Base-by-base conservation (phyloP, 352 stramenopile genomes). In the Phytophthora tentaculata region DNA sequence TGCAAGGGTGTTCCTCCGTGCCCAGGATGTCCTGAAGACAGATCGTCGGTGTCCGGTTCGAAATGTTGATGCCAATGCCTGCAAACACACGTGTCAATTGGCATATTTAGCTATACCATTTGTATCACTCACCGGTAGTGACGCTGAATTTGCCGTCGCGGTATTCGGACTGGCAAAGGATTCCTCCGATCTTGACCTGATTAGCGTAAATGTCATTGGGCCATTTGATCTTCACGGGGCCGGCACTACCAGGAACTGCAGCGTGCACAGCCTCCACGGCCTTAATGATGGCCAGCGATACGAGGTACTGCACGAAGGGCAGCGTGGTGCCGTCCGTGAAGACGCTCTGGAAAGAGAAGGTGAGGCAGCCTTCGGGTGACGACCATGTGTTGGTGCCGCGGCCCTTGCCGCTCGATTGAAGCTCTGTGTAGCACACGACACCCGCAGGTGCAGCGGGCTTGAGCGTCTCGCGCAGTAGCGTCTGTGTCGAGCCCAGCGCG, bases 171-270 rank as follows among this genome's bases (percentile, higher is more conserved):
- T 97, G 91, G 66, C 90, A 97, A 22, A 97, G 67, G 54, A 97
- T 95, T 35, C 91, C 91, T 63, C 86, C 89, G 64, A 97, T 95
- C 74, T 97, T 97, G 76, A 90, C 79, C 56, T 84, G 84, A 64
- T 95, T 78, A 28, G 84, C 89, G 73, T 97, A 97, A 39, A 97
- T 96, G 72, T 97, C 91, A 68, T 97, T 97, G 22, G 91, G 91
- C 91, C 91, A 97, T 71, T 97, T 97, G 81, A 97, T 97, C 61
- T 78, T 80, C 60, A 97, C 89, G 35, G 85, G 73, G 24, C 81
- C 89, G 4, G 61, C 71, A 50, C 61, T 61, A 1, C 56, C 73
- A 5, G 73, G 58, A 29, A 65, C 53, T 26, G 61, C 26, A 19
- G 44, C 17, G 29, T 90, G 76, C n/a, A 96, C 76, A 1, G 52